Percentiles rank a stretch among this genome's conserved stretches.
These are phyloP conservation scores for Apiospora pterosperma DNA, from an alignment of 2,329 filamentous ascomycete species.

Conservation along the genomic window DNA sequence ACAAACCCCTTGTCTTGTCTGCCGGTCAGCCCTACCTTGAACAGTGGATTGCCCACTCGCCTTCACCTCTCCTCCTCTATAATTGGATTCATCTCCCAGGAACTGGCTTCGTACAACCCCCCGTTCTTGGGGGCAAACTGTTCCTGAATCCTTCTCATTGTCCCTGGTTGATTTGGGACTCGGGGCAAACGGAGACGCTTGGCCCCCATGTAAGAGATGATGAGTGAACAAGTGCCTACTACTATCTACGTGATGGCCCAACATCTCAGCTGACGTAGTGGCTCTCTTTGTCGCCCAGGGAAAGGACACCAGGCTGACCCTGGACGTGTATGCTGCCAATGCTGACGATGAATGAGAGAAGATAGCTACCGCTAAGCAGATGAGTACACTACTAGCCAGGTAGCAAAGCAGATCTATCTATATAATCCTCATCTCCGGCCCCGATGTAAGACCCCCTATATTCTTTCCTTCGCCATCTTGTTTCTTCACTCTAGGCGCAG, in stretches of 20 bases:
- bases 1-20: not conserved
- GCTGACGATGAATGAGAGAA: not conserved
- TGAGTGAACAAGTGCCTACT: not conserved
- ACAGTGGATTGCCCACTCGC: too few species aligned
- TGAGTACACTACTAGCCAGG: not conserved
- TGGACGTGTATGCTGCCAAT: not conserved
- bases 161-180: not conserved
- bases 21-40: too few species aligned
- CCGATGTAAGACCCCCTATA: not conserved
- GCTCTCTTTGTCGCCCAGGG: not conserved
- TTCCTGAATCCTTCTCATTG: not conserved
- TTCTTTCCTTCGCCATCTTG: too few species aligned
- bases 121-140: not conserved
- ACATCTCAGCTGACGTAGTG: not conserved
- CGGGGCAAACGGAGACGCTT: not conserved
- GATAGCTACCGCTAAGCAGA: not conserved
- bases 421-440: not conserved
- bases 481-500: not conserved
- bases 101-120: not conserved
- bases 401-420: not conserved
- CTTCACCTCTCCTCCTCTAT: too few species aligned
- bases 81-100: not conserved
- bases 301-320: not conserved
- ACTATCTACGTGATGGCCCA: not conserved
- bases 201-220: not conserved